Evolutionary conservation across 345 rosid genomes (phyloP), one percentile per base, ranked within the genome.

Genomic region (Kandelia obovata): DNA sequence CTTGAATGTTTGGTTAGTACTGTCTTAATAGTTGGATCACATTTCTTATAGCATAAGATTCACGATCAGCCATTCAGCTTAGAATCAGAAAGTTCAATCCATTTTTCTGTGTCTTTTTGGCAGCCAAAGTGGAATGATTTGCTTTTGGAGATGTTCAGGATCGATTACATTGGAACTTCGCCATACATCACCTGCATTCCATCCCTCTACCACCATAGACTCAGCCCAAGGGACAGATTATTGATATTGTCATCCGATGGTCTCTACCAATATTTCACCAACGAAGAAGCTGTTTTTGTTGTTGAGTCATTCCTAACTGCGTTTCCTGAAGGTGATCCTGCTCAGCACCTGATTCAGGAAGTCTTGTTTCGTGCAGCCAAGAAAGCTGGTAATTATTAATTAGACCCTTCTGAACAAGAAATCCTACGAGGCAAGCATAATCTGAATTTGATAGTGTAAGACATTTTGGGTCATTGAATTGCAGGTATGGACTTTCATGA

Each of bases 111-210:
- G 49, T 47, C 53, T 15, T 46, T 65, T n/a, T 34, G 26, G 68
- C 78, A 78, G 77, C 71, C 74, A n/a, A 73, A 78, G 47, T 78
- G 77, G 77, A 78, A 78, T 21, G 81, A 78, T 15, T 27, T 69
- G 6, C 72, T 78, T 5, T 34, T 73, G 11, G 81, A 73, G 57
- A 70, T 70, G 78, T 78, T 73, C 67, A 52, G 61, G 35, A 73
- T 69, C 5, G 78, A 78, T 25, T 78, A 73, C 66, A 32, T 78
- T 34, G 81, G 81, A 19, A 70, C 34, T 5, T 53, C 75, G 7
- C 81, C 81, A 2, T 78, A 78, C 78, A 56, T 73, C 26, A 72
- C 64, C 5, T 73, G 75, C 30, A 20, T 20, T 20, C 78, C 81
- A 16, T 73, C 73, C 2, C 72, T 78, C 5, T 66, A 70, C 39